Evolutionary conservation across 2,329 filamentous ascomycete genomes (phyloP).

Genomic region (Aspergillus persii): DNA sequence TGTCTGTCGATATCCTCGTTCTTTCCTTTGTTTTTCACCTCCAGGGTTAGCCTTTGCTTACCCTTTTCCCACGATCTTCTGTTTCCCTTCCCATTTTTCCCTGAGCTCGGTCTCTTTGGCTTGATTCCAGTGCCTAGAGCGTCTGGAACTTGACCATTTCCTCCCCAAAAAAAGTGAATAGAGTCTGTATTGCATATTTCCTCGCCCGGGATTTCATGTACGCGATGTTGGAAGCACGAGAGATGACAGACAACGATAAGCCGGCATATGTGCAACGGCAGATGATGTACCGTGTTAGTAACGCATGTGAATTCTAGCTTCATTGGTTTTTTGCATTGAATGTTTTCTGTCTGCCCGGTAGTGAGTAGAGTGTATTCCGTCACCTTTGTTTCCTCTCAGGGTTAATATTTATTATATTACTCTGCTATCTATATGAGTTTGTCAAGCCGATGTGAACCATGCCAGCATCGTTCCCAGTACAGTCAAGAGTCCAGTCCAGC

Average conservation of each 20-base stretch:
- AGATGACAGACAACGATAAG: slow-evolving; percentile 26
- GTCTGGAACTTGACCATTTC: slow-evolving; percentile 12
- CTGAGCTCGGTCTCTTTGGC: slow-evolving; percentile 16
- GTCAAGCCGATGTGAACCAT: background rate
- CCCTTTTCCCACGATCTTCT: slow-evolving; percentile 11
- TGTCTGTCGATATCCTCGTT: slow-evolving; percentile 29
- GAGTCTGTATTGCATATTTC: slow-evolving; percentile 25
- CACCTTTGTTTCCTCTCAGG: too few relatives aligned
- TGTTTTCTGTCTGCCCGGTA: background rate
- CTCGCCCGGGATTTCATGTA: slow-evolving; percentile 16
- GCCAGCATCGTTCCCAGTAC: slow-evolving; percentile 1
- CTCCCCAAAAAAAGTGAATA: slow-evolving; percentile 23
- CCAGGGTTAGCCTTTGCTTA: slow-evolving; percentile 12
- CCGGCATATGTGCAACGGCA: slow-evolving; percentile 4
- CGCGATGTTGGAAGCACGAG: slow-evolving; percentile 26
- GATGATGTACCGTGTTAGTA: background rate
- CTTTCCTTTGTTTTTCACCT: slow-evolving; percentile 19
- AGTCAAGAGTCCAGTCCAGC: slow-evolving; percentile 3
- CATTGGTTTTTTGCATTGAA: background rate
- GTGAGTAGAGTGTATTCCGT: too few relatives aligned
- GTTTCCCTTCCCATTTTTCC: background rate
- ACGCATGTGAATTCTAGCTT: background rate
- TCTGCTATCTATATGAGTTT: too few relatives aligned
- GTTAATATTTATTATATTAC: too few relatives aligned
- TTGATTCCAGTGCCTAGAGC: slow-evolving; percentile 17